Evolutionary conservation across 2,329 filamentous ascomycete species (phyloP).

Genomic region (Sporothrix protearum): DNA sequence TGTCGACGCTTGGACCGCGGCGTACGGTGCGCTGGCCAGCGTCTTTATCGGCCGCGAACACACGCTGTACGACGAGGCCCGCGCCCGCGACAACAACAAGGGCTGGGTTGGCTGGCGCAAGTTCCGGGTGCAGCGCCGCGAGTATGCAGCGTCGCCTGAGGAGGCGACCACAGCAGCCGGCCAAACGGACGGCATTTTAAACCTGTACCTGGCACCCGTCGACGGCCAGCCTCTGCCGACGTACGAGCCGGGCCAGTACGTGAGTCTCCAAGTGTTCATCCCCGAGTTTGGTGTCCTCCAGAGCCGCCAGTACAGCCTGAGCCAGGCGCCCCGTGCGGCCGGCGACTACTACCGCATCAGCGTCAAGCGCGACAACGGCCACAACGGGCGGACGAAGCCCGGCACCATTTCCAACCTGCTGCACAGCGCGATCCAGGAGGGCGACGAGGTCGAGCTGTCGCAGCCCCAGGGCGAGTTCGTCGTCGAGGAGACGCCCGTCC

Average conservation of each 20-base stretch:
- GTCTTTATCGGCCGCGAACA: conserved; percentile 66
- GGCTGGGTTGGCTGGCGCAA: conserved; percentile 49
- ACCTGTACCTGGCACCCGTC: conserved; percentile 65
- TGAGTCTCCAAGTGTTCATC: conserved; percentile 61
- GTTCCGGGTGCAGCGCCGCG: conserved; percentile 54
- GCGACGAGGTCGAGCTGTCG: conserved; percentile 53
- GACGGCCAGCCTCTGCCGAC: conserved; percentile 55
- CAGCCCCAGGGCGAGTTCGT: conserved; percentile 60
- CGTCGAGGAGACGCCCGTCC: conserved; percentile 45
- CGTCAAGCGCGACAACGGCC: conserved; percentile 61
- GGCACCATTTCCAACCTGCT: conserved; percentile 54
- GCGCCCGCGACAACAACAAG: conserved; percentile 35
- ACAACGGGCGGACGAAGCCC: conserved; percentile 36
- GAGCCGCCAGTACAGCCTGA: conserved; percentile 72
- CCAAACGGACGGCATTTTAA: conserved; percentile 50
- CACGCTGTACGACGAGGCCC: conserved; percentile 50
- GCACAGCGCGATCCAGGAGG: conserved; percentile 46
- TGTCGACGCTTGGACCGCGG: conserved; percentile 66
- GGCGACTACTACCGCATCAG: conserved; percentile 66
- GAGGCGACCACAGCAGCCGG: conserved; percentile 40
- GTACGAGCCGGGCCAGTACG: conserved; percentile 70
- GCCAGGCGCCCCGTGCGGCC: conserved; percentile 50
- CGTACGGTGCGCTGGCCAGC: conserved; percentile 67
- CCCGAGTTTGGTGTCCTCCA: conserved; percentile 62
- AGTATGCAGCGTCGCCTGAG: conserved; percentile 51